Evolutionary conservation across 495 filamentous ascomycete species (phyloP), one percentile per base, ranked within the genome.

Genomic region (Cudoniella acicularis): DNA sequence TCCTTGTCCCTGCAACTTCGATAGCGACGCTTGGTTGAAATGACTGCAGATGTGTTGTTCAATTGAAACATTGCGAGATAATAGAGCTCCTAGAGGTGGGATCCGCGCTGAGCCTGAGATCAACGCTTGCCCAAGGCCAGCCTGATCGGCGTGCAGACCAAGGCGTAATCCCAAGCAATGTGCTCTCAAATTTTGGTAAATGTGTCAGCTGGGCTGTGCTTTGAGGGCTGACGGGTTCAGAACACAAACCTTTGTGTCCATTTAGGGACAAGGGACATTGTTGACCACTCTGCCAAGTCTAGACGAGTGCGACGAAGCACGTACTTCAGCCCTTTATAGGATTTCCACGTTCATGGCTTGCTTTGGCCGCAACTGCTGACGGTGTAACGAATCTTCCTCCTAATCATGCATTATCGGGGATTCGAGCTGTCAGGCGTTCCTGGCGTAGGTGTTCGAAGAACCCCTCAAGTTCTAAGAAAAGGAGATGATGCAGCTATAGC

Each of bases 381-480:
- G 18, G 43, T 3, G 43, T 46, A 9, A 46, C 43, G 6, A 21
- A 46, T 17, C 43, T 16, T 46, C 36, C 43, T 16, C 18, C n/a
- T n/a, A 21, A n/a, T n/a, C 43, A 21, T 43, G 52, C 52, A 24
- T 42, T 21, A 54, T 54, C 52, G 26, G 13, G 18, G 17, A 54
- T 22, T 25, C 23, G 52, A 23, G n/a, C 13, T 11, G 27, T 54
- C 40, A 54, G 10, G 22, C 2, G 27, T 54, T 18, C 18, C 30
- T 23, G 52, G 6, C 17, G 9, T 2, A 40, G 52, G 52, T 22
- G 16, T n/a, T n/a, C n/a, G n/a, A n/a, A n/a, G n/a, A n/a, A n/a
- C n/a, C n/a, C n/a, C n/a, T n/a, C n/a, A n/a, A n/a, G n/a, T n/a
- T n/a, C n/a, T n/a, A n/a, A 21, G n/a, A 21, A 36, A n/a, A 52